Conservation (phyloP, 805 yeast species). For the Crinitomyces ghanaensis region DNA sequence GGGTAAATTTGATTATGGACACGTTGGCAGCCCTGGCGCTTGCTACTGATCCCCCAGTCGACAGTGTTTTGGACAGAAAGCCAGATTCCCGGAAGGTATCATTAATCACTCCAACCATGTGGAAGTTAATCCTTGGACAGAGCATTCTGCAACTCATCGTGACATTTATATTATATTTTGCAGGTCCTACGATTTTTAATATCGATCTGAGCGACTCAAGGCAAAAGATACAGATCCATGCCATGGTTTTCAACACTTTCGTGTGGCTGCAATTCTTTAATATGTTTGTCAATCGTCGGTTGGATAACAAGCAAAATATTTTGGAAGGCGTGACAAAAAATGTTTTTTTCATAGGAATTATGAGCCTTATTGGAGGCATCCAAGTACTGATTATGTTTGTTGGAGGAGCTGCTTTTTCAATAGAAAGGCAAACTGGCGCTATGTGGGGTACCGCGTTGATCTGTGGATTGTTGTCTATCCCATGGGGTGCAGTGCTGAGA, state of each 20-base stretch:
- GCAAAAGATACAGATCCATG: constrained; percentile 50
- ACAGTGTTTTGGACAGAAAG: constrained; percentile 58
- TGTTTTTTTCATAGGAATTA: constrained; percentile 67
- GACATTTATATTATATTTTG: constrained; percentile 74
- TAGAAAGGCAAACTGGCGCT: constrained; percentile 65
- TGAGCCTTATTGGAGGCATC: constrained; percentile 63
- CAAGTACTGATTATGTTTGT: constrained; percentile 90
- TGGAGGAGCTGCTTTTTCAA: constrained; percentile 92
- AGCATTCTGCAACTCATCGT: constrained; percentile 64
- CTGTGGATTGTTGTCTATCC: constrained; percentile 72
- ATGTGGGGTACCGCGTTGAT: constrained; percentile 86
- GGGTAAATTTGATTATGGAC: constrained; percentile 98
- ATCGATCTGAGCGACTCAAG: constrained; percentile 26
- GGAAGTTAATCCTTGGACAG: constrained; percentile 97
- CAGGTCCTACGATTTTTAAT: constrained; percentile 49
- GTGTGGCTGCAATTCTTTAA: constrained; percentile 98
- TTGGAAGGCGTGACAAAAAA: constrained; percentile 74
- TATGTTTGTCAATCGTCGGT: constrained; percentile 76
- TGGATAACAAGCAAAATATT: constrained; percentile 77
- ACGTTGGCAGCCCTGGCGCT: constrained; percentile 94
- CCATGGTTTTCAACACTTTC: constrained; percentile 89
- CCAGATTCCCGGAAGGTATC: constrained; percentile 78
- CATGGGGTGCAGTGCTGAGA: constrained; percentile 67
- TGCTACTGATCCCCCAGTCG: constrained; percentile 95
- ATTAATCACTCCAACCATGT: constrained; percentile 81